Base-by-base conservation (phyloP, 1,139 yeast species). In the Geotrichum bryndzae region DNA sequence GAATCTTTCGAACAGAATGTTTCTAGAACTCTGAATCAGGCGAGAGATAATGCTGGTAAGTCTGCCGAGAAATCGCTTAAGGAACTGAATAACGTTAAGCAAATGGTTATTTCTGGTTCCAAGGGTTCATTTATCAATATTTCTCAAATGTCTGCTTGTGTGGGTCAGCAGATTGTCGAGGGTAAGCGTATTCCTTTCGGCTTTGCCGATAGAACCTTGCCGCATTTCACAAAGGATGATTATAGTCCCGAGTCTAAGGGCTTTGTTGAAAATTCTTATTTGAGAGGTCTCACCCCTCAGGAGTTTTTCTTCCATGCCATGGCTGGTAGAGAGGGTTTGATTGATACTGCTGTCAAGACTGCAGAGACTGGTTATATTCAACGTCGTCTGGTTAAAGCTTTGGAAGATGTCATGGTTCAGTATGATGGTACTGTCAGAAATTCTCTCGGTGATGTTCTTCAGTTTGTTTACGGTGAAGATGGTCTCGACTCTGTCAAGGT, bases 251-350 rank as follows among this genome's bases (percentile, higher is more conserved):
- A 94, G 77, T 91, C 97, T 3, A 90, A 91, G 74, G 99, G 99
- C 67, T 95, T 95, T 70, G 96, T 95, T 68, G 99, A 94, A 76
- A 95, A 95, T 73, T 95, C 99, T 13, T 95, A 94, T 72, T 82
- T 94, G 73, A 86, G 99, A 81, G 99, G 99, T 53, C 82, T 95
- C 72, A 94, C 99, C 18, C 99, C 99, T 51, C 99, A 94, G 77
- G 99, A 95, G 76, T 95, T 95, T 76, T 95, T 95, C 74, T 94
- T 94, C 88, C 99, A 95, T 76, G 99, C 99, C 61, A 95, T 95
- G 99, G 99, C 99, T 71, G 99, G 99, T 83, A 90, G 99, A 83
- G 99, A 94, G 80, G 99, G 99, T 84, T 84, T 94, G 75, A 94
- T 94, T 76, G 99, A 94, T 84, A 94, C 99, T 63, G 98, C 98